phyloP scores from a whole-genome alignment of 2,329 filamentous ascomycete species.

The Pseudogymnoascus sp. region DNA sequence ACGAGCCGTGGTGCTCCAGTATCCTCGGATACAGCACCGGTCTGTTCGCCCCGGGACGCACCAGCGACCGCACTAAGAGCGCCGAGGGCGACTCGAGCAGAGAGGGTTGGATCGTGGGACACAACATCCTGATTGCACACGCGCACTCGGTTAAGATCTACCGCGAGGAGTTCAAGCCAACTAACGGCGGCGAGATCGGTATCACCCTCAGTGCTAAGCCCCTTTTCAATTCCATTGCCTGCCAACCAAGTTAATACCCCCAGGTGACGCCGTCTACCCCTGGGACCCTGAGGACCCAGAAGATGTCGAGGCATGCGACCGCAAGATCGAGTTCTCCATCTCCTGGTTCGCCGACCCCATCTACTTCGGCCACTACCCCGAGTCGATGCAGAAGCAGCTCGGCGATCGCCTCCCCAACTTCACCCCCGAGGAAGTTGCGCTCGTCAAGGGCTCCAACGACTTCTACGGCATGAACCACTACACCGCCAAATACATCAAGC shows the following conservation, averaged over 20 bases:
- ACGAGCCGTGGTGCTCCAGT: conserved; percentile 81
- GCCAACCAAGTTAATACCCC: conserved; percentile 9
- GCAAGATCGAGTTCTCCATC: conserved; percentile 82
- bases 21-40: conserved; percentile 75
- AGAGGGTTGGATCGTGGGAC: conserved; percentile 77
- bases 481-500: conserved; percentile 78
- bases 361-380: conserved; percentile 78
- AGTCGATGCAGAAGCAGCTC: conserved; percentile 74
- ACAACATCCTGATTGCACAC: conserved; percentile 74
- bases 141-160: conserved; percentile 75
- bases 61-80: conserved; percentile 66
- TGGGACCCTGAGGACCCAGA: conserved; percentile 71
- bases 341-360: conserved; percentile 85
- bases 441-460: conserved; percentile 83
- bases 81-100: conserved; percentile 64
- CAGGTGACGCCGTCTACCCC: conserved; percentile 71
- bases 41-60: conserved; percentile 73
- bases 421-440: conserved; percentile 60
- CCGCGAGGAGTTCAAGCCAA: conserved; percentile 71
- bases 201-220: conserved; percentile 73
- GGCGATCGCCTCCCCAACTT: conserved; percentile 70
- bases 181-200: conserved; percentile 68
- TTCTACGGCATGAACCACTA: conserved; percentile 97
- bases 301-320: conserved; percentile 68
- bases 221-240: background rate